A percentile compares a stretch with the other conserved stretches of the same genome.
phyloP scores from a whole-genome alignment of 257 asterid species.

The Misopates orontium region DNA sequence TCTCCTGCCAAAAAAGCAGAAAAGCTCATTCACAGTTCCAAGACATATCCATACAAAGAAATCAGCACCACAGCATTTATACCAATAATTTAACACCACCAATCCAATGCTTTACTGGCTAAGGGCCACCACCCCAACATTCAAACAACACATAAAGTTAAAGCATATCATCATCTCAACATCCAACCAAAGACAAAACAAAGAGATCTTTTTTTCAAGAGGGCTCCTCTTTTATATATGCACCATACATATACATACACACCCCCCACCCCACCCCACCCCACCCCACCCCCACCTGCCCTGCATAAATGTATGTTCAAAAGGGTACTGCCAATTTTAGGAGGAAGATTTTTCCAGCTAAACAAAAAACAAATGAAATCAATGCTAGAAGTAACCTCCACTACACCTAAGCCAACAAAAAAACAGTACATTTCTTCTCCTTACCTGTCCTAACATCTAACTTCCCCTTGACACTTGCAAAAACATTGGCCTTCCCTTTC shows the following conservation, averaged over 20 bases:
- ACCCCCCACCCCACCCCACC: constrained; percentile 48
- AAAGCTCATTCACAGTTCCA: no score
- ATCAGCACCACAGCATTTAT: no score
- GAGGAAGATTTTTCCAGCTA: constrained; percentile 32
- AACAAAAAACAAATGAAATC: constrained; percentile 36
- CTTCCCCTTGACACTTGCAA: constrained; percentile 34
- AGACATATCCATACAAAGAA: no score
- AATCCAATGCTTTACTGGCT: no score
- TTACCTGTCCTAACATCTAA: constrained; percentile 27
- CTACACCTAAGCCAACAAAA: constrained; percentile 48
- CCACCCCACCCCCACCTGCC: constrained; percentile 31
- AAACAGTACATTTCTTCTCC: constrained; percentile 31
- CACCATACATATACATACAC: constrained; percentile 42
- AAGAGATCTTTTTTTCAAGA: constrained; percentile 29
- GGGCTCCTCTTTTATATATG: constrained; percentile 40
- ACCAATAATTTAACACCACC: no score
- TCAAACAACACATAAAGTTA: constrained; percentile 6
- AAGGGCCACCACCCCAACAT: constrained; percentile 4
- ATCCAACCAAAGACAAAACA: constrained; percentile 23
- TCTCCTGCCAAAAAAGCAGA: no score
- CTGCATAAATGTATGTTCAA: constrained; percentile 50
- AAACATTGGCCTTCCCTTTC: constrained; percentile 24
- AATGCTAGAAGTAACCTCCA: constrained; percentile 43
- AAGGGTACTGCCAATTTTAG: constrained; percentile 24
- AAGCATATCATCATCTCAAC: constrained; percentile 27